Evolutionary conservation across 345 rosid species (phyloP).

Genomic region (Turritis glabra): DNA sequence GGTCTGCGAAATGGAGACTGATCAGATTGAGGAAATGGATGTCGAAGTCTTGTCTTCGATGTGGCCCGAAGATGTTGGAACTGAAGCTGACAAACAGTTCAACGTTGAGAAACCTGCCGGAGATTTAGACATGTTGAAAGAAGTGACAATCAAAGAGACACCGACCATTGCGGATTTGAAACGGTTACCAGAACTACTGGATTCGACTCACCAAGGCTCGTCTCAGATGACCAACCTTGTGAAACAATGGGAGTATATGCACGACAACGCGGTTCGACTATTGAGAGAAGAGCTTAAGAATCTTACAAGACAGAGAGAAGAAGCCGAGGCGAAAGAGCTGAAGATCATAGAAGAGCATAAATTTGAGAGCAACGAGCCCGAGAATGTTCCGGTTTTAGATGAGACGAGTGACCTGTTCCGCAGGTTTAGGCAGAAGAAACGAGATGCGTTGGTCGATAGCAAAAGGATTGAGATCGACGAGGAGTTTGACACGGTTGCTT

Average conservation of each 20-base stretch:
- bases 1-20: constrained; percentile 63
- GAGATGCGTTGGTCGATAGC: constrained; percentile 49
- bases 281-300: constrained; percentile 82
- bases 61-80: constrained; percentile 93
- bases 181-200: constrained; percentile 58
- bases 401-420: constrained; percentile 58
- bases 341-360: constrained; percentile 86
- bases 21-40: constrained; percentile 79
- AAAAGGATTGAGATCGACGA: constrained; percentile 65
- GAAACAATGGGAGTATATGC: constrained; percentile 86
- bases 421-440: constrained; percentile 57
- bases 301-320: constrained; percentile 72
- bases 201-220: constrained; percentile 69
- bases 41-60: constrained; percentile 77
- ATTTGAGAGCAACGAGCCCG: constrained; percentile 65
- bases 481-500: constrained; percentile 67
- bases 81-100: constrained; percentile 75
- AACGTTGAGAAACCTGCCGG: constrained; percentile 77
- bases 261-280: constrained; percentile 72
- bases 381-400: constrained; percentile 61
- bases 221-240: constrained; percentile 83
- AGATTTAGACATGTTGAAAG: constrained; percentile 85
- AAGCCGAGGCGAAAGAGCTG: constrained; percentile 77
- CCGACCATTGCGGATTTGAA: constrained; percentile 65
- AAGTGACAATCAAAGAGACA: constrained; percentile 60